Evolutionary conservation across 441 rosid species (phyloP), one percentile per base, ranked within the genome.

Genomic region (Omphalea diandra): DNA sequence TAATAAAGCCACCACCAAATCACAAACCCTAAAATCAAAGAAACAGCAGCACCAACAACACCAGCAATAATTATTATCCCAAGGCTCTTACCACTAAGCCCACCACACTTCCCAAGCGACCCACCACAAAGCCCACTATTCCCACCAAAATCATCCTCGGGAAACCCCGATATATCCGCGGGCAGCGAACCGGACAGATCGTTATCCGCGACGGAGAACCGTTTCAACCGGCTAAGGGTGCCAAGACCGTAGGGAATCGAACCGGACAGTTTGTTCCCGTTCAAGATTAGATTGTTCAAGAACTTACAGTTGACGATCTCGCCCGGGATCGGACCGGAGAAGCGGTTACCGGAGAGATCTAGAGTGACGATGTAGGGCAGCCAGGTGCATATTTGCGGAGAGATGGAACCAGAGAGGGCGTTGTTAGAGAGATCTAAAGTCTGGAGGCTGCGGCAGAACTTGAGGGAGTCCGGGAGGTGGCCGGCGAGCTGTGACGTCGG

Each of bases 1-100:
- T 81, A n/a, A n/a, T n/a, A 66, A 70, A 75, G 82, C 90, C 86
- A 93, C 96, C 96, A 93, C 97, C 98, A 93, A 44, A 89, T 35
- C 78, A 86, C 94, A 77, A 87, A 79, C 35, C 81, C 97, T 26
- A 93, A 75, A 63, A 89, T 70, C 82, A 90, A 54, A 12, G 97
- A 91, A 0, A 77, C 93, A 9, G 89, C 89, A 17, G 96, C 94
- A 33, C 97, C 93, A 60, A 88, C 80, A 20, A 93, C 79, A 52
- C 98, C 97, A 17, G 97, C 96, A 35, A 87, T 88, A 38, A 91
- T 84, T 32, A 93, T 88, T 66, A 90, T 87, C 0, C 83, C 87
- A 44, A 93, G 87, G 81, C 83, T 93, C 86, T 78, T 88, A 81
- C 80, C 84, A 68, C 93, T 90, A 71, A 93, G 74, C 12, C 87